Conservation (phyloP, 352 stramenopile species). For the Globisporangium abappressorium region DNA sequence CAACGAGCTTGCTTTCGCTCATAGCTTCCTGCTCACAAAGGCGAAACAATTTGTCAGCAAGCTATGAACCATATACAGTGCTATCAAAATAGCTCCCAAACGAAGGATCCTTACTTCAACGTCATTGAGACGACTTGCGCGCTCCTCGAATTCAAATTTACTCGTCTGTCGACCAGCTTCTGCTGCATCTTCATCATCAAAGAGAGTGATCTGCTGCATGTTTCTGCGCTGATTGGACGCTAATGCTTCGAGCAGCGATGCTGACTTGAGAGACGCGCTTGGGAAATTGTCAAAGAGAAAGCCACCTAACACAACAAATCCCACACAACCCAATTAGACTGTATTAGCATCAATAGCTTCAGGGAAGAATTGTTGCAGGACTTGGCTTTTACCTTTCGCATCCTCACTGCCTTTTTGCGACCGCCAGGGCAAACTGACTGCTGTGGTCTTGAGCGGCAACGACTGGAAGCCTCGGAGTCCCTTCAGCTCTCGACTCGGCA, state of each 20-base stretch:
- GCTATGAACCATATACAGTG: background rate
- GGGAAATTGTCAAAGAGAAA: conserved; percentile 41
- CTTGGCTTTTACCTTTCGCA: conserved; percentile 1
- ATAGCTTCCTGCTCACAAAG: background rate
- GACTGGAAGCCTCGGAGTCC: conserved; percentile 47
- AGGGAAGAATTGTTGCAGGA: background rate
- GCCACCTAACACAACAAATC: background rate
- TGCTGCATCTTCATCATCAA: conserved; percentile 14
- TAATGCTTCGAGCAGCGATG: conserved; percentile 44
- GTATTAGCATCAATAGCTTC: background rate
- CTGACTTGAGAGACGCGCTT: conserved; percentile 18
- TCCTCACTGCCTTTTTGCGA: background rate
- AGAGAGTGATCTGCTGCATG: background rate
- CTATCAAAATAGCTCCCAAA: background rate
- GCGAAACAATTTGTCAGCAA: background rate
- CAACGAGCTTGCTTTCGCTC: background rate
- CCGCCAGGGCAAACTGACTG: conserved; percentile 38
- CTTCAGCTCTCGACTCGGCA: conserved; percentile 36
- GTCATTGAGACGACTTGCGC: background rate
- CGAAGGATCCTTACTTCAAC: background rate
- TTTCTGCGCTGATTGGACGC: conserved; percentile 10
- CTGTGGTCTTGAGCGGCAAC: conserved; percentile 39
- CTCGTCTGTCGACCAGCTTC: background rate
- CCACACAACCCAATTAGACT: background rate
- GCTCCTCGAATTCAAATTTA: background rate